A percentile compares a stretch with the other conserved stretches of the same genome.
Evolutionary conservation across 345 rosid species (phyloP).

Genomic region (Brassica nigra): DNA sequence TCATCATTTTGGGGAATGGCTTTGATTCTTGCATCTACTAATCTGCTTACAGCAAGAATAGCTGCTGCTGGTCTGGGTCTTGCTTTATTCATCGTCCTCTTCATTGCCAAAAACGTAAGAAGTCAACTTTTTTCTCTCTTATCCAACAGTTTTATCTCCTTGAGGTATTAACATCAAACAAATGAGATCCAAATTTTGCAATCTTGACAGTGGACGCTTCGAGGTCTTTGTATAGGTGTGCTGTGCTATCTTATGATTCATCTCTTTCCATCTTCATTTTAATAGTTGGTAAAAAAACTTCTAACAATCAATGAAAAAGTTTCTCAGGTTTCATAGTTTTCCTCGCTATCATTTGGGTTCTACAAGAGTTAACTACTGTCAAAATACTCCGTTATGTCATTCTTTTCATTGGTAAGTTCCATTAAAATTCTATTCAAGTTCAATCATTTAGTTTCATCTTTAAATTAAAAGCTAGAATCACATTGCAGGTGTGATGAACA

Average conservation of each 20-base stretch:
- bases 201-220: constrained; percentile 85
- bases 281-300: neutral
- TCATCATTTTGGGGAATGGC: constrained; percentile 99
- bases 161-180: constrained; percentile 20
- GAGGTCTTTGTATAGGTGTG: constrained; percentile 92
- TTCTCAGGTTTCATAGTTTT: constrained; percentile 82
- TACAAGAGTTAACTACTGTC: constrained; percentile 81
- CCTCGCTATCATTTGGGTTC: constrained; percentile 77
- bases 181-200: neutral
- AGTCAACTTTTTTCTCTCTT: neutral
- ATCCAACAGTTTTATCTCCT: constrained; percentile 8
- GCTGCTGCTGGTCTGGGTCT: constrained; percentile 86
- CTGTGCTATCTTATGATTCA: constrained; percentile 38
- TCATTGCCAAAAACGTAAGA: constrained; percentile 88
- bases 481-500: constrained; percentile 92
- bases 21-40: constrained; percentile 92
- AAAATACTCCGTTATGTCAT: constrained; percentile 86
- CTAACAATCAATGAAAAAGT: neutral
- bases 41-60: constrained; percentile 80
- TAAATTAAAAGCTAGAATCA: neutral
- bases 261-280: neutral
- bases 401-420: constrained; percentile 80
- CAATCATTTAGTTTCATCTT: neutral
- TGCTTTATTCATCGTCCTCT: constrained; percentile 80
- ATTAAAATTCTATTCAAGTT: neutral